Base-by-base conservation (phyloP, 177 flowering plant species). In the Vitis hybrid region DNA sequence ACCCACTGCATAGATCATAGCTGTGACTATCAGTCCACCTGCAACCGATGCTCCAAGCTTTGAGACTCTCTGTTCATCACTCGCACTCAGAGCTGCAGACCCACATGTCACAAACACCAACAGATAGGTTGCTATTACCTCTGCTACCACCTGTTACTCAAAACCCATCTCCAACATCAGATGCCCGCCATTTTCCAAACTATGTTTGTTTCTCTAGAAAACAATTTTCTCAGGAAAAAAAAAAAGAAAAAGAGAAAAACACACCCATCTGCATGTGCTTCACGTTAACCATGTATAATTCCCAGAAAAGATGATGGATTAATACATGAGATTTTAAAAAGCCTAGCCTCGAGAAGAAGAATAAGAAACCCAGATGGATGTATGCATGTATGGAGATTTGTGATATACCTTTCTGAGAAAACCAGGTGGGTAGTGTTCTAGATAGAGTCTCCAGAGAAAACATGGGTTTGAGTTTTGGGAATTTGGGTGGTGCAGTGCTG, bases 1-100 rank as follows among this genome's bases (percentile, higher is more conserved):
- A 6, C 98, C 98, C 0, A 92, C 94, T 0, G 96, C 84, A 50
- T 90, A 90, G 62, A 92, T 92, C 96, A 93, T 87, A 19, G 89
- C 96, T 0, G 90, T 89, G n/a, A 93, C 97, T 1, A 90, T 81
- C 11, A 93, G 89, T 2, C 98, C 97, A 2, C 97, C 92, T 0
- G 89, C 91, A 7, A 92, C 26, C 0, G 98, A 89, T 13, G 91
- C 92, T 71, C 91, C 98, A 1, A 88, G 83, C 70, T 75, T 70
- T 2, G 97, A 78, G 1, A 92, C 80, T 48, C 55, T 80, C 14
- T 65, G 63, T 56, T 85, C 88, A 55, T 90, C 87, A 11, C 59
- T 78, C 1, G 71, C 66, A 60, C 82, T 85, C 8, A 92, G 51
- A 11, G 89, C 89, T 2, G 90, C 87, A 0, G 91, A 58, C 0